Conservation (phyloP, 495 filamentous ascomycete genomes). For the Xylaria castorea region DNA sequence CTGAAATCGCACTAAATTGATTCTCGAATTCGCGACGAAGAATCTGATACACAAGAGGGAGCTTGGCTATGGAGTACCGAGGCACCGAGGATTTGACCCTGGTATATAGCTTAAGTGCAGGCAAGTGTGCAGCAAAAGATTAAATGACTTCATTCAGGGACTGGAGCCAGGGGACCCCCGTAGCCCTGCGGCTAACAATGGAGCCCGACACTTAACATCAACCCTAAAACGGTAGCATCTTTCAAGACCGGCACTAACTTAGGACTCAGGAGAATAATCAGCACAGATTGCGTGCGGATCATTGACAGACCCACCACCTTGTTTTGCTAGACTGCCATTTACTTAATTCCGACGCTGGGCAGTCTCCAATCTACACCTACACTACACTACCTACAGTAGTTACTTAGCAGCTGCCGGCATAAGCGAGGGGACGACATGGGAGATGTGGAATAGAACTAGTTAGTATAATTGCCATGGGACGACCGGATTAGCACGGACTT, state of each 20-base stretch:
- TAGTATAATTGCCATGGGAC: neutral
- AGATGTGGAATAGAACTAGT: neutral
- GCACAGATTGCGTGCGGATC: neutral
- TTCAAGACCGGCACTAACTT: neutral
- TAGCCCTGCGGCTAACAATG: conserved; percentile 18
- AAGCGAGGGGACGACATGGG: neutral
- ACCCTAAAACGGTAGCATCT: conserved; percentile 19
- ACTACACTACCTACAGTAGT: neutral
- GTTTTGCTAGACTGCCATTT: neutral
- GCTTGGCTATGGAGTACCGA: neutral
- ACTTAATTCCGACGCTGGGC: neutral
- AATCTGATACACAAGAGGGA: neutral
- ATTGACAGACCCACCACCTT: neutral
- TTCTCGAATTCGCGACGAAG: conserved; percentile 8
- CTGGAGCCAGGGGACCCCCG: neutral
- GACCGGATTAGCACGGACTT: neutral
- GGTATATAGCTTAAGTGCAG: neutral
- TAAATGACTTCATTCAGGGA: conserved; percentile 6
- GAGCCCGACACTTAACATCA: neutral
- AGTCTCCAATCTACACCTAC: neutral
- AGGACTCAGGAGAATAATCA: conserved; percentile 9
- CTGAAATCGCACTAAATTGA: neutral
- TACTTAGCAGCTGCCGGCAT: neutral
- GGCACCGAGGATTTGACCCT: neutral
- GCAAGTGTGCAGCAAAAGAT: neutral